Percentiles rank a stretch among this genome's conserved stretches.
Conservation (phyloP, 306 rosid genomes). For the Inga oerstediana region DNA sequence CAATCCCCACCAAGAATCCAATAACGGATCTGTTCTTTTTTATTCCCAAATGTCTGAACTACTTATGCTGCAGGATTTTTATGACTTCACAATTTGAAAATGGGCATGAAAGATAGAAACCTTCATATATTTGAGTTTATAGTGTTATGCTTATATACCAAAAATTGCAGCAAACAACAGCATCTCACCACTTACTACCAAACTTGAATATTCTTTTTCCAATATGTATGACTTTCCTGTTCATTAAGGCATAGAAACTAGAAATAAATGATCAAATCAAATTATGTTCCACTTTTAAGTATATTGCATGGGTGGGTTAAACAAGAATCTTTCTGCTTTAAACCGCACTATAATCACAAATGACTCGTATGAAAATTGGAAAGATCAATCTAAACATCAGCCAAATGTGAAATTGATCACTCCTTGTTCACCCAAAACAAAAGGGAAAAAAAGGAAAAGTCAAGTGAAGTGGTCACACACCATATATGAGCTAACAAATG, state of each 20-base stretch:
- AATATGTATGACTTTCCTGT: constrained; percentile 5
- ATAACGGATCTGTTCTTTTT: constrained; percentile 7
- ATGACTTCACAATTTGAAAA: neutral
- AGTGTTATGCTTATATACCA: neutral
- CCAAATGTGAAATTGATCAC: constrained; percentile 20
- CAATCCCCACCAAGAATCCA: neutral
- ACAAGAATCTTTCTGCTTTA: constrained; percentile 10
- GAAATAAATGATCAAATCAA: constrained; percentile 8
- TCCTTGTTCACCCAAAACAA: neutral
- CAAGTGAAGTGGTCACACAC: constrained; percentile 58
- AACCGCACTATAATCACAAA: constrained; percentile 1
- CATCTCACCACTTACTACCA: neutral
- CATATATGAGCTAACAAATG: constrained; percentile 98
- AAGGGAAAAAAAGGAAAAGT: neutral
- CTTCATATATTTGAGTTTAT: constrained; percentile 2
- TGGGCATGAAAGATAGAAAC: neutral
- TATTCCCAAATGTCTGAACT: constrained; percentile 1
- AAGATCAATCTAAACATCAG: constrained; percentile 25
- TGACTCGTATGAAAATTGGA: neutral
- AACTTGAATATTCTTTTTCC: neutral
- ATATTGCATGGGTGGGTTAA: constrained; percentile 11
- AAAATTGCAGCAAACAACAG: constrained; percentile 5
- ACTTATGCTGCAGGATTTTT: neutral
- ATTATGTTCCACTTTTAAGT: neutral
- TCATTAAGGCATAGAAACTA: neutral